These are phyloP conservation scores for Kregervanrija pseudodelftensis DNA, from an alignment of 805 yeast genomes.

Conservation along the genomic window DNA sequence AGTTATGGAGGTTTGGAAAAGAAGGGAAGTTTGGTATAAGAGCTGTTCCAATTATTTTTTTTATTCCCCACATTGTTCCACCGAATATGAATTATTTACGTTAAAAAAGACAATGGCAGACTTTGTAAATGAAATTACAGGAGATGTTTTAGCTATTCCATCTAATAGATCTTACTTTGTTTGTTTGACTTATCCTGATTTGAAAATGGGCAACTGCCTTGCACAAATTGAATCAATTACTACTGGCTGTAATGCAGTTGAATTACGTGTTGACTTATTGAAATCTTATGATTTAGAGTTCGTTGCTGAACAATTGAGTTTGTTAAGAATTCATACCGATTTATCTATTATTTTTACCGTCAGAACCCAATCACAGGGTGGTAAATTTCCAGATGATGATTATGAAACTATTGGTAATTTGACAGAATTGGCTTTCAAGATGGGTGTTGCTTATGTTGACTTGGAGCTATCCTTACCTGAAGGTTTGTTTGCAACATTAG, in stretches of 20 bases:
- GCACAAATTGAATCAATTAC: slow-evolving; percentile 42
- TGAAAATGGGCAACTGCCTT: slow-evolving; percentile 33
- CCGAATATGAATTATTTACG: slow-evolving; percentile 43
- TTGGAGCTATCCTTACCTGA: slow-evolving; percentile 67
- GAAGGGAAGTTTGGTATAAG: slow-evolving; percentile 72
- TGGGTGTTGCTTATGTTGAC: slow-evolving; percentile 78
- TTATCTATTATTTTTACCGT: slow-evolving; percentile 80
- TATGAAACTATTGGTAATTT: slow-evolving; percentile 41
- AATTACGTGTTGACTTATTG: slow-evolving; percentile 71
- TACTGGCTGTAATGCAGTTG: slow-evolving; percentile 75
- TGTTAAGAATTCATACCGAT: slow-evolving; percentile 53
- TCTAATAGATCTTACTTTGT: slow-evolving; percentile 56
- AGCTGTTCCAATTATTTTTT: slow-evolving; percentile 75
- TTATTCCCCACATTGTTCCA: slow-evolving; percentile 66
- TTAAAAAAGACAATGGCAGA: slow-evolving; percentile 53
- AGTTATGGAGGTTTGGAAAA: slow-evolving; percentile 72
- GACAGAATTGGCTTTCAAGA: slow-evolving; percentile 55
- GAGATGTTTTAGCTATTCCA: slow-evolving; percentile 38
- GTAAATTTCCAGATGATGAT: slow-evolving; percentile 61
- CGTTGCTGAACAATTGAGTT: slow-evolving; percentile 68
- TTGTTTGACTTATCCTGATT: slow-evolving; percentile 62
- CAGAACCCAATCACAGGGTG: slow-evolving; percentile 77
- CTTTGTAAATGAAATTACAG: slow-evolving; percentile 58
- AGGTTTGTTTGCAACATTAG: slow-evolving; percentile 43
- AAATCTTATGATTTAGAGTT: slow-evolving; percentile 41